Evolutionary conservation across 495 filamentous ascomycete genomes (phyloP), one percentile per base, ranked within the genome.

Genomic region (Penicillium malachiteum): DNA sequence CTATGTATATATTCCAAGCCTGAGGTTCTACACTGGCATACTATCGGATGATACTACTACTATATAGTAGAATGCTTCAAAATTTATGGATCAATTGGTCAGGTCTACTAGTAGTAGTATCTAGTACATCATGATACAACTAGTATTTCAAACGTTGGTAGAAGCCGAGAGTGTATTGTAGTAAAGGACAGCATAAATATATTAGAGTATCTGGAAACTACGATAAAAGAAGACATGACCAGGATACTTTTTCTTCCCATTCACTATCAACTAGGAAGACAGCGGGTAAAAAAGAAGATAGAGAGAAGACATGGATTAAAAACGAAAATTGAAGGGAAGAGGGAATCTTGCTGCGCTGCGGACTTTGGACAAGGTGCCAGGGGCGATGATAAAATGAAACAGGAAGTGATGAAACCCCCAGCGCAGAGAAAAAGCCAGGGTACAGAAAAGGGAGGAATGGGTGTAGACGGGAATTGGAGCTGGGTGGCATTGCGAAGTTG

Each of bases 341-440:
- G 70, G 65, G 67, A 71, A 71, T 73, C 69, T 71, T 71, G 71
- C 69, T 71, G 71, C 68, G 69, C 64, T 73, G 71, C 64, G 70
- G 68, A 74, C 66, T 73, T 71, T 71, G 62, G 69, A 70, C 68
- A 68, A 68, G 67, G 63, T 67, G 65, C 68, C 63, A 72, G 61
- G 57, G 67, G 67, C 58, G 55, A 68, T 31, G 35, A 14, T 55
- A 56, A 53, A 42, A 43, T 33, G 21, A 44, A 52, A 52, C 18
- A 43, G 31, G 38, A 44, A 52, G 39, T 43, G 30, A 39, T 38
- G 37, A 30, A 41, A 31, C 37, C 48, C 37, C 34, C 52, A 58
- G 46, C 21, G 21, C 21, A 26, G 42, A 45, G 48, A 38, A 52
- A 21, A 47, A 58, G 55, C 53, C 18, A 42, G 7, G 52, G 60